phyloP scores from a whole-genome alignment of 306 rosid genomes.

The Senna siamea region DNA sequence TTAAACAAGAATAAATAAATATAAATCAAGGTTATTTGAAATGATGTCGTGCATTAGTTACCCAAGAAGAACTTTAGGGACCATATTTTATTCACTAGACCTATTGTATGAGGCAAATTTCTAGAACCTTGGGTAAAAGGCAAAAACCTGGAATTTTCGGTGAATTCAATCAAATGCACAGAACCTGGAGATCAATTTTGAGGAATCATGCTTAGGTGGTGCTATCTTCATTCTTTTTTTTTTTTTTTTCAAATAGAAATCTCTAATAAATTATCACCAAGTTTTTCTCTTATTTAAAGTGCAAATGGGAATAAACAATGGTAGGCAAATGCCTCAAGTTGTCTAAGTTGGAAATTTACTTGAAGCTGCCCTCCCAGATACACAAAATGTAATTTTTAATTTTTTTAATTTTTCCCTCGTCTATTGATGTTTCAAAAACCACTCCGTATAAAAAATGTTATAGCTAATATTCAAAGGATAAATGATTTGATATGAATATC shows the following conservation, averaged over 20 bases:
- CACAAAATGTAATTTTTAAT: not conserved
- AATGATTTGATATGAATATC: constrained; percentile 6
- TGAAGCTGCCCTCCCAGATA: not conserved
- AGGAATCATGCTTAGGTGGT: constrained; percentile 11
- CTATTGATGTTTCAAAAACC: not conserved
- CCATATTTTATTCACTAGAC: constrained; percentile 1
- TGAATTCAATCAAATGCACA: constrained; percentile 17
- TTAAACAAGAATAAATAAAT: not conserved
- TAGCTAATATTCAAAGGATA: not conserved
- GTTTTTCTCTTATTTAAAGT: constrained; percentile 23
- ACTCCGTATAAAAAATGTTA: too few species aligned
- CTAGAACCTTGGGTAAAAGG: not conserved
- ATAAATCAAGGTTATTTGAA: not conserved
- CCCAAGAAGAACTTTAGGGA: constrained; percentile 6
- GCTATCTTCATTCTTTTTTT: constrained; percentile 23
- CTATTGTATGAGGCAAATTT: constrained; percentile 25
- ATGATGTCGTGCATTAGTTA: constrained; percentile 9
- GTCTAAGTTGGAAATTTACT: not conserved
- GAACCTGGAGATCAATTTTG: not conserved
- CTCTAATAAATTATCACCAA: constrained; percentile 12
- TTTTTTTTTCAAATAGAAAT: too few species aligned
- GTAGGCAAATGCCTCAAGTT: constrained; percentile 16
- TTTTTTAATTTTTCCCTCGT: not conserved
- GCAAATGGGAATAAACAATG: constrained; percentile 15
- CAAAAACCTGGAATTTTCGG: constrained; percentile 6